Evolutionary conservation across 2,329 filamentous ascomycete species (phyloP).

Genomic region (Fusarium sulawesiense): DNA sequence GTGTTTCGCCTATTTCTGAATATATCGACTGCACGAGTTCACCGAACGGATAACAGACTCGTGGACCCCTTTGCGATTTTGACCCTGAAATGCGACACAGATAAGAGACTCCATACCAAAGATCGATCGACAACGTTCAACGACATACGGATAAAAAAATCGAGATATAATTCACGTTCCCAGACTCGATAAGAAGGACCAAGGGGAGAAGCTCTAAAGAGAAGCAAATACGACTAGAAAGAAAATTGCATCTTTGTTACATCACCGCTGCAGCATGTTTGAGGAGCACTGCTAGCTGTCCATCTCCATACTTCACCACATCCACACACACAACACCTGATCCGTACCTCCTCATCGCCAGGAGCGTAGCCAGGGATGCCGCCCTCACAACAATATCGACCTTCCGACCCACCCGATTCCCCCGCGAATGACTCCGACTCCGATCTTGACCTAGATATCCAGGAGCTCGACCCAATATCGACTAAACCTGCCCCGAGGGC

Average conservation of each 20-base stretch:
- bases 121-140: constrained; percentile 28
- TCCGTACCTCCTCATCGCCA: constrained; percentile 23
- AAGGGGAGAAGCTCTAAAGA: not conserved
- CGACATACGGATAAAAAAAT: constrained; percentile 14
- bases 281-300: constrained; percentile 37
- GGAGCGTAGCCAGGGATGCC: constrained; percentile 63
- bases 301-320: constrained; percentile 28
- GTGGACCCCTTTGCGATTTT: constrained; percentile 39
- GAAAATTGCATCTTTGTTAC: constrained; percentile 5
- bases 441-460: constrained; percentile 81
- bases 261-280: constrained; percentile 42
- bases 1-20: not conserved
- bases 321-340: constrained; percentile 32
- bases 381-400: constrained; percentile 63
- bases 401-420: constrained; percentile 72
- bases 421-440: constrained; percentile 75
- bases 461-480: constrained; percentile 79
- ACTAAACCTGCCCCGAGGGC: constrained; percentile 50
- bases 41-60: constrained; percentile 39
- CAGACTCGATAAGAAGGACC: constrained; percentile 2
- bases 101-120: constrained; percentile 28
- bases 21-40: constrained; percentile 22
- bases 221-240: not conserved
- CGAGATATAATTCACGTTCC: constrained; percentile 4
- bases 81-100: constrained; percentile 35